These are phyloP conservation scores for Gamarada debralockiae DNA, from an alignment of 495 filamentous ascomycete genomes.

Conservation along the genomic window DNA sequence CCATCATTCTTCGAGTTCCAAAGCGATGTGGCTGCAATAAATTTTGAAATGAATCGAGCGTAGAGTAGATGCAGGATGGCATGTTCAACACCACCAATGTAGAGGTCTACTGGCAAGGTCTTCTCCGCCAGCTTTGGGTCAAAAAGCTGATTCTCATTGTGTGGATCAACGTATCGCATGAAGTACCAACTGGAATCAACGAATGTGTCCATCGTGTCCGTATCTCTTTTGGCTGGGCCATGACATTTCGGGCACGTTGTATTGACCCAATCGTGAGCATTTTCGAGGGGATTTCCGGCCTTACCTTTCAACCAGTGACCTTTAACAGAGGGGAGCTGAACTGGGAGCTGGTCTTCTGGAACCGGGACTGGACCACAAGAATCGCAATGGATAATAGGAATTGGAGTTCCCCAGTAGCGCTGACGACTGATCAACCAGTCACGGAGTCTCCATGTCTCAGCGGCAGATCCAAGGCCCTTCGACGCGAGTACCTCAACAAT, in stretches of 20 bases:
- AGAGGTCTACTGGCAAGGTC: conserved; percentile 72
- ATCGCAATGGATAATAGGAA: conserved; percentile 81
- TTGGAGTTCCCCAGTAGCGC: conserved; percentile 87
- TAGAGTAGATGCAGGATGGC: conserved; percentile 92
- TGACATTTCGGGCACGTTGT: conserved; percentile 71
- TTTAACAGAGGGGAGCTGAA: conserved; percentile 67
- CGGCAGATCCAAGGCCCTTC: conserved; percentile 49
- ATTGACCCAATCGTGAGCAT: conserved; percentile 68
- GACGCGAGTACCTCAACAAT: conserved; percentile 55
- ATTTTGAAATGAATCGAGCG: conserved; percentile 86
- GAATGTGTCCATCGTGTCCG: conserved; percentile 95
- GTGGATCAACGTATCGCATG: conserved; percentile 69
- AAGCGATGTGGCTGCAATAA: conserved; percentile 55
- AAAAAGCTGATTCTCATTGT: conserved; percentile 59
- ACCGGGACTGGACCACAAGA: conserved; percentile 78
- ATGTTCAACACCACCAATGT: conserved; percentile 86
- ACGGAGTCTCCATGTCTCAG: conserved; percentile 70
- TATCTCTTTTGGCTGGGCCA: conserved; percentile 70
- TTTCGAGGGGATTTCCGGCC: conserved; percentile 72
- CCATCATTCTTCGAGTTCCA: conserved; percentile 34
- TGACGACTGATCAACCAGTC: conserved; percentile 90
- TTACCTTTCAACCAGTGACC: conserved; percentile 64
- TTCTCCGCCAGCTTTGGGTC: conserved; percentile 48
- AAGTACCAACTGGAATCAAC: conserved; percentile 94
- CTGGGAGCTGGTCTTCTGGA: conserved; percentile 69